Conservation (phyloP, 495 filamentous ascomycete genomes). For the Filosporella fistucella region DNA sequence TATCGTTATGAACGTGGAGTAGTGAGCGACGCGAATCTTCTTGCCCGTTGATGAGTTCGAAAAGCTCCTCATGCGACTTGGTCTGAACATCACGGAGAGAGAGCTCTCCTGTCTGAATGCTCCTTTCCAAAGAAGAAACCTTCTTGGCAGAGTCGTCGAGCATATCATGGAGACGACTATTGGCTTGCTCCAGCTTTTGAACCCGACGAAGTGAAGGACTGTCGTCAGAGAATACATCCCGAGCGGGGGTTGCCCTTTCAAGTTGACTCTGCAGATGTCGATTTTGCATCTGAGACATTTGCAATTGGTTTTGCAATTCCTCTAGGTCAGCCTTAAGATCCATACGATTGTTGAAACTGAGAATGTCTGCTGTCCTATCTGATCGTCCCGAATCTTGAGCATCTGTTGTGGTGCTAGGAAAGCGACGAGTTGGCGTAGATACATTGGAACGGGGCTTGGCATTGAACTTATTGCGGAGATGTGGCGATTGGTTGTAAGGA, state of each 20-base stretch:
- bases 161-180: constrained; percentile 88
- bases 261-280: constrained; percentile 88
- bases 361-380: constrained; percentile 84
- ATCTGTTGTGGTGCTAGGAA: constrained; percentile 60
- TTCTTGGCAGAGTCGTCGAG: constrained; percentile 94
- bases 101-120: constrained; percentile 81
- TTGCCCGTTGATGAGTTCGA: constrained; percentile 89
- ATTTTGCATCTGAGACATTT: constrained; percentile 95
- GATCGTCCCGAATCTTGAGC: constrained; percentile 76
- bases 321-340: constrained; percentile 90
- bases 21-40: constrained; percentile 82
- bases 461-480: constrained; percentile 70
- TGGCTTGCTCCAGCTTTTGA: constrained; percentile 89
- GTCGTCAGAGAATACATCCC: constrained; percentile 68
- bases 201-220: constrained; percentile 78
- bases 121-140: constrained; percentile 84
- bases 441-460: constrained; percentile 66
- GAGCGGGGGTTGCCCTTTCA: constrained; percentile 54
- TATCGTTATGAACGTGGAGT: constrained; percentile 78
- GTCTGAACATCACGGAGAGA: constrained; percentile 89
- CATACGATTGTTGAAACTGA: constrained; percentile 84
- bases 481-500: constrained; percentile 71
- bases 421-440: constrained; percentile 69
- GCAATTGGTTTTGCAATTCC: constrained; percentile 89
- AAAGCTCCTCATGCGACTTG: constrained; percentile 90